Base-by-base conservation (phyloP, 2,329 filamentous ascomycete species). In the Neonectria ditissima region DNA sequence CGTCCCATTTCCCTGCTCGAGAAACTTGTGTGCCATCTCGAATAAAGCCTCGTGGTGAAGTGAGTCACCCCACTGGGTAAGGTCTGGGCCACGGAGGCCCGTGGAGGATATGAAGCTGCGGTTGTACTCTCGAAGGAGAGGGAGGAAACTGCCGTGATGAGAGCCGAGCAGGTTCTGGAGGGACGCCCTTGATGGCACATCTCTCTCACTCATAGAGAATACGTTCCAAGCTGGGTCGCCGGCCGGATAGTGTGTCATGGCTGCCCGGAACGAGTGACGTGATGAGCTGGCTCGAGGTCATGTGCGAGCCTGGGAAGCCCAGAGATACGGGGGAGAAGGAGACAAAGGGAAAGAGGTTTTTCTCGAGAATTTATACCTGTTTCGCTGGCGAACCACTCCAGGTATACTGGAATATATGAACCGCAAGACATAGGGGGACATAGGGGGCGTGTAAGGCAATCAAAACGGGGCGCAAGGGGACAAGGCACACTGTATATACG, bases 1-100 rank as follows among this genome's bases (percentile, higher is more conserved):
- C 24, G 51, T 20, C 6, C 16, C 47, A 8, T 28, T 10, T 5
- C 28, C 57, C 41, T 50, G 37, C 3, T 62, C 18, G 7, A 63
- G 53, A 18, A 70, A 70, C 2, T 20, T n/a, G 1, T 30, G 45
- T 2, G 60, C 18, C 24, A 70, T 48, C 5, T 60, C 41, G 13
- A 24, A 37, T 8, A 68, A 14, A 16, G 30, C 26, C 11, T 44
- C 11, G 7, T 22, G 52, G 13, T 62, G 45, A 2, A 5, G 13
- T 16, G 1, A 2, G 4, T 14, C 2, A 8, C 4, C 32, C 62
- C 62, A 62, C 13, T 39, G 28, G 8, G 37, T 43, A 32, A 65
- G 41, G 4, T 47, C 18, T 10, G 10, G 9, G 3, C 52, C 59
- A 7, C 10, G 14, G 32, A 50, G 24, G 16, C 34, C 48, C 2